Base-by-base conservation (phyloP, 495 filamentous ascomycete genomes). In the Penicillium coprophilum region DNA sequence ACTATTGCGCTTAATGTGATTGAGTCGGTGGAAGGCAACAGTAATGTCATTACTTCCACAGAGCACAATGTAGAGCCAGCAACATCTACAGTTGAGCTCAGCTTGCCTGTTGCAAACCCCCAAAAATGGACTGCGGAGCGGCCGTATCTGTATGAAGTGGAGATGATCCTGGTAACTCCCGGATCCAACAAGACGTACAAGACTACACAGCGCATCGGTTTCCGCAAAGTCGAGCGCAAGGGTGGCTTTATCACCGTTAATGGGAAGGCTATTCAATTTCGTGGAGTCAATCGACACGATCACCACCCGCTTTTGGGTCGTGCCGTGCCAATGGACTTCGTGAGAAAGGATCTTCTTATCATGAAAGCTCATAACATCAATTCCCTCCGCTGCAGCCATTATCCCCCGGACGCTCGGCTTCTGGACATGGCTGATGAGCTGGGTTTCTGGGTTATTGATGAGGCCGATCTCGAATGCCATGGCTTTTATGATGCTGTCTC, bases 281-380 rank as follows among this genome's bases (percentile, higher is more conserved):
- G 77, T 32, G 85, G 85, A 12, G 83, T 83, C 20, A 87, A 87
- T 62, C 72, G 82, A 11, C 85, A 86, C 53, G 85, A 87, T 45
- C 83, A 87, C 60, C 83, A 87, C 50, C 83, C 82, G 0, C 65
- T 50, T 3, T 70, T 76, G 39, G 85, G 85, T 4, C 81, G 85
- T 6, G 79, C 83, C 6, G 84, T 87, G 10, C 82, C 85, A 4
- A 53, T 77, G 4, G 73, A 79, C 10, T 84, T 83, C 59, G 74
- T 87, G 57, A 70, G 71, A 20, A 59, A 73, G 15, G 85, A 88
- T 55, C 74, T 87, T 12, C 58, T 82, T n/a, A 60, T 84, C 13
- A 88, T 88, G 85, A 88, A 88, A 63, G 69, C 62, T 6, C 81
- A 87, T 66, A 88, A 87, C 34, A 75, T 88, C 66, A 87, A 87